Evolutionary conservation across 2,329 filamentous ascomycete species (phyloP), one percentile per base, ranked within the genome.

Genomic region (Talaromyces sp.): DNA sequence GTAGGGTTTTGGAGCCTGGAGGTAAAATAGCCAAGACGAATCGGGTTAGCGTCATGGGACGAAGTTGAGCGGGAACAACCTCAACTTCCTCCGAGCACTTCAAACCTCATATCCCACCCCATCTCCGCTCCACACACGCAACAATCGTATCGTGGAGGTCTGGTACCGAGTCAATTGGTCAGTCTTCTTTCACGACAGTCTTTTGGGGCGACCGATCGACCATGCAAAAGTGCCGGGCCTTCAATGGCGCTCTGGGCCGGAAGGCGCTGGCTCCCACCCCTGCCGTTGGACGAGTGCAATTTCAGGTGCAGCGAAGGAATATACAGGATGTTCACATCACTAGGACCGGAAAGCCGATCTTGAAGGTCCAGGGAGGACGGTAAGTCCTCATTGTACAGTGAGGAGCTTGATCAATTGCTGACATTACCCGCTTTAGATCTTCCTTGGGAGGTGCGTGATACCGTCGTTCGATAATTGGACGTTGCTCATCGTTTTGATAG

Each of bases 311-410:
- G 71, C 78, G 79, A 84, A 77, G 82, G 69, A 79, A 77, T 72
- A 73, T 87, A 69, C 91, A 92, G 77, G 95, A 99, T 83, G 86
- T 99, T 75, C 85, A 91, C 74, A 97, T 99, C 76, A 96, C 94
- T 68, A 87, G 95, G 74, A 99, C 95, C 66, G 95, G 95, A 79
- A 97, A 97, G 85, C 94, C 95, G 68, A 93, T 98, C 73, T 83
- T 98, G 75, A 90, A 93, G 74, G 84, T 90, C 65, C 88, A 93
- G 76, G 94, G 94, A 81, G 95, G 95, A 84, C 89, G 94, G 91
- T 96, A 81, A 81, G 87, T 78, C 65, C 47, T 57, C 11, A 57
- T 66, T 54, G 35, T 57, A 33, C 52, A 59, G n/a, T 39, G 69
- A 69, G 69, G 69, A 63, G 62, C 70, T 63, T 24, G n/a, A 14